These are phyloP conservation scores for Aulographum hederae DNA, from an alignment of 2,329 filamentous ascomycete genomes.

Conservation along the genomic window DNA sequence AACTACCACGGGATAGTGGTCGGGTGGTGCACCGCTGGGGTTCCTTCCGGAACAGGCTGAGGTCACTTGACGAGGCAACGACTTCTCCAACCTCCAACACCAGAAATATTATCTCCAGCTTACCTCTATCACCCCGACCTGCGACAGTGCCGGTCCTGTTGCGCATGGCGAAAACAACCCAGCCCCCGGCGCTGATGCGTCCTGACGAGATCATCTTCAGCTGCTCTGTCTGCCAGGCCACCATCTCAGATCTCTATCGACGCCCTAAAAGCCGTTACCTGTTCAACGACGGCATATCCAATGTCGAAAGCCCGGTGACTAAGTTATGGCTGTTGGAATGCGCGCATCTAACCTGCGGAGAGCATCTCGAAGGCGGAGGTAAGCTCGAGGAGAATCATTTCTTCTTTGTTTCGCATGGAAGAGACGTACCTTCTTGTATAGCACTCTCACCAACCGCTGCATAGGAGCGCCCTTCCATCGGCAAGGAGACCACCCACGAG, in stretches of 20 bases:
- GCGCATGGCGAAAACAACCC: too few relatives aligned
- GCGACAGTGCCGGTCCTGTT: too few relatives aligned
- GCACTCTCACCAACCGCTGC: neutral
- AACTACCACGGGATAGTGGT: too few relatives aligned
- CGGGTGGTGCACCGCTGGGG: too few relatives aligned
- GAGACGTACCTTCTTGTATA: neutral
- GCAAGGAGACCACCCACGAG: constrained; percentile 18
- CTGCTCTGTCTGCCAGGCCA: constrained; percentile 28
- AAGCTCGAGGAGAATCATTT: constrained; percentile 8
- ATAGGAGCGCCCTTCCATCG: constrained; percentile 28
- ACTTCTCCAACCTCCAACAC: too few relatives aligned
- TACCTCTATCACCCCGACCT: too few relatives aligned
- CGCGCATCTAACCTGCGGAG: constrained; percentile 28
- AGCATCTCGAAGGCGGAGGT: constrained; percentile 31
- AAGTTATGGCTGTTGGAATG: constrained; percentile 29
- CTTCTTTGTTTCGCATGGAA: constrained; percentile 1
- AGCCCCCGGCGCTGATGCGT: too few relatives aligned
- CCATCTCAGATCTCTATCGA: constrained; percentile 25
- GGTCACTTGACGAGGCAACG: too few relatives aligned
- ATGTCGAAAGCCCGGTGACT: constrained; percentile 12
- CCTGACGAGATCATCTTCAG: constrained; percentile 26
- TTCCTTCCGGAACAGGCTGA: too few relatives aligned
- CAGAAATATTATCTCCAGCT: too few relatives aligned
- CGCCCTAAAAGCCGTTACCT: constrained; percentile 17
- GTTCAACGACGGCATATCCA: constrained; percentile 11